Conservation (phyloP, 805 yeast species). For the Metschnikowia chrysomelidarum region DNA sequence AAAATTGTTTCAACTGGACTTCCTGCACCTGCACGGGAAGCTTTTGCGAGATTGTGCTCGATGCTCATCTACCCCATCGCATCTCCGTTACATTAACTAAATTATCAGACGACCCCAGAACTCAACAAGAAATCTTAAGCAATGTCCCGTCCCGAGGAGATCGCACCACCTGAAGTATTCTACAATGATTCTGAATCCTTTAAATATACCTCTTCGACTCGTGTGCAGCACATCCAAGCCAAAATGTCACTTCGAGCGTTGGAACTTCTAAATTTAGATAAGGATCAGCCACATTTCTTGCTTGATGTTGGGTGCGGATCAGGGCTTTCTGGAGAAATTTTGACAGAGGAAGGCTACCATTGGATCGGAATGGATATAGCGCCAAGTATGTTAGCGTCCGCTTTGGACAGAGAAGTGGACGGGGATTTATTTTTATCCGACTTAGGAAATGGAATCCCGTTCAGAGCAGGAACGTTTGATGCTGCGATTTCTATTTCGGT, state of each 20-base stretch:
- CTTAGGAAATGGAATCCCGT: conserved; percentile 92
- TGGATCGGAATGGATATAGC: conserved; percentile 98
- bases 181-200: conserved; percentile 87
- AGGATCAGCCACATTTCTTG: conserved; percentile 58
- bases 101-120: not conserved
- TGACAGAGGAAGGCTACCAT: conserved; percentile 87
- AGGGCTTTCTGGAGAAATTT: conserved; percentile 90
- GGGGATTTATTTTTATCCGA: conserved; percentile 92
- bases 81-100: no score
- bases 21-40: no score
- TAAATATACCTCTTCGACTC: conserved; percentile 88
- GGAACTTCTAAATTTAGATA: conserved; percentile 74
- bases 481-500: conserved; percentile 95
- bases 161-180: conserved; percentile 95
- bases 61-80: conserved; percentile 8
- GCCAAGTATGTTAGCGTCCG: conserved; percentile 94
- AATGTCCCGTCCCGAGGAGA: conserved; percentile 95
- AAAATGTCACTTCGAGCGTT: conserved; percentile 94
- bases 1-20: not conserved
- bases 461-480: conserved; percentile 94
- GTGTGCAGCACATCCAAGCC: conserved; percentile 98
- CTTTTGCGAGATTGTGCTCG: no score
- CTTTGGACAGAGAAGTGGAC: conserved; percentile 85
- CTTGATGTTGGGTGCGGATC: conserved; percentile 97
- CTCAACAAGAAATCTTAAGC: not conserved